phyloP scores from a whole-genome alignment of 192 early-diverging fungal genomes.

The Backusella parvicylindrica region DNA sequence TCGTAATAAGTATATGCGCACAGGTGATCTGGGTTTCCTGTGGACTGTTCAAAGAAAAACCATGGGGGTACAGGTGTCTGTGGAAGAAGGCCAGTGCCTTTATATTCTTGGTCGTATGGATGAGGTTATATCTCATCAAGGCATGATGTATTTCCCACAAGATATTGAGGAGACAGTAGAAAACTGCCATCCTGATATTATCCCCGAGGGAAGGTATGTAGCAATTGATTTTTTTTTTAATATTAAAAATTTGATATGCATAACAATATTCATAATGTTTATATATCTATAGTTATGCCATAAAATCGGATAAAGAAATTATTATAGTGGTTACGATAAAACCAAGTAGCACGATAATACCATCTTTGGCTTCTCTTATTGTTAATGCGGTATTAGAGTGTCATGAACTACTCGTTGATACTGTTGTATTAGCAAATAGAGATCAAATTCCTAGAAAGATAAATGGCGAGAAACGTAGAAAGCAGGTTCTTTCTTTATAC shows the following conservation, averaged over 20 bases:
- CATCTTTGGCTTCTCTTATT: not conserved
- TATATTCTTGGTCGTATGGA: constrained; percentile 71
- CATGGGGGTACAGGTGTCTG: constrained; percentile 25
- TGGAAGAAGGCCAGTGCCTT: constrained; percentile 63
- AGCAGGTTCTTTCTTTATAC: constrained; percentile 2
- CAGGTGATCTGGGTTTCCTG: constrained; percentile 81
- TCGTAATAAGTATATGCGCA: constrained; percentile 64
- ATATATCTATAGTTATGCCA: constrained; percentile 6
- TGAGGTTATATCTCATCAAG: constrained; percentile 68
- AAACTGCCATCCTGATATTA: constrained; percentile 50
- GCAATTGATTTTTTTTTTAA: not conserved
- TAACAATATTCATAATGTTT: not conserved
- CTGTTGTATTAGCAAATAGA: constrained; percentile 13
- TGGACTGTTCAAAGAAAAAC: constrained; percentile 54
- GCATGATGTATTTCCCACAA: constrained; percentile 66
- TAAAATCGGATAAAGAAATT: constrained; percentile 7
- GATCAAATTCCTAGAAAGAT: constrained; percentile 1
- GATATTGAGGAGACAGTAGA: constrained; percentile 78
- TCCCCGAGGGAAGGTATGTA: constrained; percentile 45
- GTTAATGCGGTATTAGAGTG: constrained; percentile 7
- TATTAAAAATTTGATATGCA: not conserved
- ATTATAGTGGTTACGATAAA: constrained; percentile 2
- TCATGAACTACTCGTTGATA: constrained; percentile 10
- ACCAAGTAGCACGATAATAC: not conserved
- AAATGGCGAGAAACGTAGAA: constrained; percentile 14